Evolutionary conservation across 768 basidiomycete species (phyloP), one percentile per base, ranked within the genome.

Genomic region (Obba rivulosa): DNA sequence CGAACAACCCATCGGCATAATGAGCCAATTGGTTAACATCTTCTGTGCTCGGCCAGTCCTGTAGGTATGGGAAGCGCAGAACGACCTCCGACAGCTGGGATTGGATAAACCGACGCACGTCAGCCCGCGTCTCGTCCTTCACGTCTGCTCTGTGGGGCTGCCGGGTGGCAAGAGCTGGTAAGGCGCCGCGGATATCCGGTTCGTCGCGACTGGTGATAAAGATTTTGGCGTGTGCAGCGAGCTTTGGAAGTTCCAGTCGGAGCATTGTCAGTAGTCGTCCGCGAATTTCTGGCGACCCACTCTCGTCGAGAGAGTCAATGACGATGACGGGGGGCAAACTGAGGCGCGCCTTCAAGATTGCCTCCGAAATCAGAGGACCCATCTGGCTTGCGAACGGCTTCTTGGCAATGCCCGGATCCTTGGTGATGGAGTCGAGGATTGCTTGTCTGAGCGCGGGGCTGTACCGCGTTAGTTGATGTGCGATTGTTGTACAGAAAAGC

Each of bases 261-360:
- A 50, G 28, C 13, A 20, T 18, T 7, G 37, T 25, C 8, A 38
- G 17, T 16, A 21, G 41, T 25, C 41, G 34, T 13, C 31, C 17
- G 3, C 48, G 28, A 22, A 34, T 25, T 1, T 53, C 57, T 7
- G 40, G 28, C 5, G 5, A 7, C 13, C 28, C 28, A 43, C 68
- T 62, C 56, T 71, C 68, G 50, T 71, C 68, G 21, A 71, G 52
- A 2, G 61, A 68, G 51, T 72, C 70, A 20, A 72, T 52, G 38
- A 69, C 57, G 39, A 70, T 49, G 16, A 70, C 37, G 23, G 63
- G 23, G n/a, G 43, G 38, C 4, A 23, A 9, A 4, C 13, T 17
- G 7, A 4, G 7, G 3, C 21, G 9, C 8, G 41, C n/a, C 13
- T 18, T n/a, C 0, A 8, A 18, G 16, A 56, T 39, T 5, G 57